These are phyloP conservation scores for Mortierella sp. DNA, from an alignment of 371 early-diverging fungal species.

Conservation along the genomic window DNA sequence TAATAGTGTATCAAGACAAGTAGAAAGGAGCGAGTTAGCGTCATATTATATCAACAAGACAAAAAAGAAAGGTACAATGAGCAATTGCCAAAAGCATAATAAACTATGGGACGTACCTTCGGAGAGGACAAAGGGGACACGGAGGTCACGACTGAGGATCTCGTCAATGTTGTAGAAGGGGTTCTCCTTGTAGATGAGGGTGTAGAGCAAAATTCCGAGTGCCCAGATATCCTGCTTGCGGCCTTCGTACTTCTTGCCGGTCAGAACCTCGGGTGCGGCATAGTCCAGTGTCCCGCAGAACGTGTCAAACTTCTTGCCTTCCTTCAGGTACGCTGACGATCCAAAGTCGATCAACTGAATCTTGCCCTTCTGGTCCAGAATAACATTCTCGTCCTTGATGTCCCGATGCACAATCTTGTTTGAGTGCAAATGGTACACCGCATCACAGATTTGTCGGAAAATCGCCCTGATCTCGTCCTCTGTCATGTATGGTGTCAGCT, in stretches of 20 bases:
- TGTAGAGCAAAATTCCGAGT: constrained; percentile 85
- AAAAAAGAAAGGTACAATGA: background rate
- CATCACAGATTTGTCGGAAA: constrained; percentile 74
- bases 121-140: constrained; percentile 75
- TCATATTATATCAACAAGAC: too few species aligned
- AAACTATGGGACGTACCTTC: constrained; percentile 61
- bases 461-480: constrained; percentile 72
- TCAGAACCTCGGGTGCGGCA: constrained; percentile 81
- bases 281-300: constrained; percentile 85
- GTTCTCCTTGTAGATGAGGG: constrained; percentile 83
- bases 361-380: constrained; percentile 69
- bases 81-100: background rate
- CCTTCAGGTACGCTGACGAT: constrained; percentile 74
- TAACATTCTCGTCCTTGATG: constrained; percentile 85
- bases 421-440: constrained; percentile 78
- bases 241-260: constrained; percentile 80
- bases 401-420: constrained; percentile 84
- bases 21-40: background rate
- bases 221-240: constrained; percentile 91
- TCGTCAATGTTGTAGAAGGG: constrained; percentile 88
- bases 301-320: constrained; percentile 75
- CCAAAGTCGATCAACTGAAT: constrained; percentile 84
- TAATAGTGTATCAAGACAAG: background rate
- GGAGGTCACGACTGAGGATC: constrained; percentile 75
- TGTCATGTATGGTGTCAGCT: constrained; percentile 68